Conservation (phyloP, 2,329 filamentous ascomycete genomes). For the Coleophoma eucalyptorum region DNA sequence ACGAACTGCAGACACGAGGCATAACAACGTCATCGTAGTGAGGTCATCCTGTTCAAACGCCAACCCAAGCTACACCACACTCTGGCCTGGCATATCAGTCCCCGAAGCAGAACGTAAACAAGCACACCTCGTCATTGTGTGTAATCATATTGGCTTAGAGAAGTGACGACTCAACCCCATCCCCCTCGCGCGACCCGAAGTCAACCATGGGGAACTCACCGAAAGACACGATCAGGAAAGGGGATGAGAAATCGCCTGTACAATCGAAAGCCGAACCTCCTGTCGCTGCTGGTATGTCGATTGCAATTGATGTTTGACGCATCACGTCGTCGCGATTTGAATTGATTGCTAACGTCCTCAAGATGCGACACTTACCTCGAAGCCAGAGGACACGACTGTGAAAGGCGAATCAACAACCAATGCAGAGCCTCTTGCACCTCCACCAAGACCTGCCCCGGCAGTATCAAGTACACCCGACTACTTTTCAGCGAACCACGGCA, state of each 20-base stretch:
- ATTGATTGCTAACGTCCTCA: neutral
- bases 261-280: conserved; percentile 15
- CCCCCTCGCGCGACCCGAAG: conserved; percentile 5
- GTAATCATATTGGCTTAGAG: conserved; percentile 3
- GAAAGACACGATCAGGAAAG: conserved; percentile 16
- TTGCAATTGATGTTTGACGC: neutral
- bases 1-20: conserved; percentile 2
- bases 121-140: conserved; percentile 2
- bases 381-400: conserved; percentile 27
- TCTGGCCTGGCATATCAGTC: neutral
- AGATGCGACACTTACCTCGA: conserved; percentile 41
- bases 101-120: neutral
- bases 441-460: conserved; percentile 59
- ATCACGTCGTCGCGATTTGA: neutral
- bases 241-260: conserved; percentile 17
- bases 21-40: conserved; percentile 1
- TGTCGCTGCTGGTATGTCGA: conserved; percentile 15
- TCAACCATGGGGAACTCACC: conserved; percentile 23
- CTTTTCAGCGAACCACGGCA: conserved; percentile 56
- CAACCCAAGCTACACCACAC: neutral
- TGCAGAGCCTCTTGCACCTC: conserved; percentile 66
- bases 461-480: conserved; percentile 61
- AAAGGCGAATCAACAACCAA: conserved; percentile 45
- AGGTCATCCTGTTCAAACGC: conserved; percentile 1
- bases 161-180: conserved; percentile 3